Evolutionary conservation across 345 rosid species (phyloP).

Genomic region (Syzygium aromaticum): DNA sequence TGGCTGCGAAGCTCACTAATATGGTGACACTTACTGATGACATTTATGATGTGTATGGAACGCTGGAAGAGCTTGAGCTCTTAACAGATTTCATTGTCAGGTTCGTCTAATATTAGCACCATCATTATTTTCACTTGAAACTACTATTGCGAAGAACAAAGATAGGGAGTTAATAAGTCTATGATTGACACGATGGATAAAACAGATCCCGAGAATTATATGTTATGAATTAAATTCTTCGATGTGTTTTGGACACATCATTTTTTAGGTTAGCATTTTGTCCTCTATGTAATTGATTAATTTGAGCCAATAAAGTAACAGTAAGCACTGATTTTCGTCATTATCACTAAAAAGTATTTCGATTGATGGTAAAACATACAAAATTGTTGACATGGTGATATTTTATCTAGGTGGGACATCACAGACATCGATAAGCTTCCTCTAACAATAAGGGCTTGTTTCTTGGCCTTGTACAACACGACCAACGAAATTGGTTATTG

Average conservation of each 20-base stretch:
- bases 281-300: neutral
- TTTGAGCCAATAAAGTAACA: neutral
- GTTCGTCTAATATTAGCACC: too few species aligned
- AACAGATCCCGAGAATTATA: neutral
- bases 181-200: neutral
- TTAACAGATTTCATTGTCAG: too few species aligned
- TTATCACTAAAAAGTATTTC: neutral
- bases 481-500: constrained; percentile 4
- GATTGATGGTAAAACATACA: neutral
- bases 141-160: too few species aligned
- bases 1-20: too few species aligned
- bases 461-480: constrained; percentile 1
- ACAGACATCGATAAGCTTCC: constrained; percentile 2
- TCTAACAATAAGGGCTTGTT: neutral
- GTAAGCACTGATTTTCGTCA: neutral
- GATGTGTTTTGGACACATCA: neutral
- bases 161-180: neutral
- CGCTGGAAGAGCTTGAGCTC: too few species aligned
- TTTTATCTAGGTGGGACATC: constrained; percentile 1
- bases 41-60: too few species aligned
- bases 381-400: neutral
- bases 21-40: too few species aligned
- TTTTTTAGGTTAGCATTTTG: neutral
- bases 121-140: too few species aligned
- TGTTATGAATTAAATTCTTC: neutral